phyloP scores from a whole-genome alignment of 2,329 filamentous ascomycete species.

The Cytospora piceicola region DNA sequence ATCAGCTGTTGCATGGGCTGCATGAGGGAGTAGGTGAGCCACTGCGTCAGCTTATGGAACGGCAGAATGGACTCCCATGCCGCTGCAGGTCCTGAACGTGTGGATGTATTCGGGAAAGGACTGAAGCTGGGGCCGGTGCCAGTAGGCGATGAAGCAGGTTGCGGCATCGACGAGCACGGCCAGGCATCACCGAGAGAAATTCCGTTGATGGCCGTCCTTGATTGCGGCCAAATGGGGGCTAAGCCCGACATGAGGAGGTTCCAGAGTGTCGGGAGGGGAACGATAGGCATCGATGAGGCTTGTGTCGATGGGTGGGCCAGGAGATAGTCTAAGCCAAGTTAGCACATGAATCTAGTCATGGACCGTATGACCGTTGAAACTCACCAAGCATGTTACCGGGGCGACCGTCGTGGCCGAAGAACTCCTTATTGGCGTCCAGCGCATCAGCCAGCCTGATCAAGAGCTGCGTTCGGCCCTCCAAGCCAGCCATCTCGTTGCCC shows the following conservation, averaged over 20 bases:
- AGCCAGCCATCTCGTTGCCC: slow-evolving; percentile 78
- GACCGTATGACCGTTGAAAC: slow-evolving; percentile 49
- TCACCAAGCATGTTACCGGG: slow-evolving; percentile 89
- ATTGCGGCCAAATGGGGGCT: slow-evolving; percentile 83
- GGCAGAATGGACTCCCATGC: slow-evolving; percentile 77
- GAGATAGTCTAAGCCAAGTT: slow-evolving; percentile 73
- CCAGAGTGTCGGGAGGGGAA: slow-evolving; percentile 88
- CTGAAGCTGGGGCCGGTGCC: slow-evolving; percentile 54
- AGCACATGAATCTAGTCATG: slow-evolving; percentile 30
- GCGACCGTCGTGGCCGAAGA: slow-evolving; percentile 81
- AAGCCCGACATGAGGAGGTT: slow-evolving; percentile 86
- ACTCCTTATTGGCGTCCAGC: slow-evolving; percentile 73
- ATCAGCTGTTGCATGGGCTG: slow-evolving; percentile 63
- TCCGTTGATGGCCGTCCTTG: slow-evolving; percentile 84
- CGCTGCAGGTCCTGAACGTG: slow-evolving; percentile 48
- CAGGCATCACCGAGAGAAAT: slow-evolving; percentile 90
- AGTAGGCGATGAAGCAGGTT: slow-evolving; percentile 47
- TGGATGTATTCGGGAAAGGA: slow-evolving; percentile 48
- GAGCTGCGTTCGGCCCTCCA: slow-evolving; percentile 82
- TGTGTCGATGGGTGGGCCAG: slow-evolving; percentile 88
- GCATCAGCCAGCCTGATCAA: slow-evolving; percentile 76
- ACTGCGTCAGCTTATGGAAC: slow-evolving; percentile 68
- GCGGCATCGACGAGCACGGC: slow-evolving; percentile 83
- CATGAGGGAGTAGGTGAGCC: slow-evolving; percentile 74
- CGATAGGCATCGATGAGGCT: slow-evolving; percentile 84